phyloP scores from a whole-genome alignment of 1,284 basidiomycete genomes.

The Microbotryomycetes sp. region DNA sequence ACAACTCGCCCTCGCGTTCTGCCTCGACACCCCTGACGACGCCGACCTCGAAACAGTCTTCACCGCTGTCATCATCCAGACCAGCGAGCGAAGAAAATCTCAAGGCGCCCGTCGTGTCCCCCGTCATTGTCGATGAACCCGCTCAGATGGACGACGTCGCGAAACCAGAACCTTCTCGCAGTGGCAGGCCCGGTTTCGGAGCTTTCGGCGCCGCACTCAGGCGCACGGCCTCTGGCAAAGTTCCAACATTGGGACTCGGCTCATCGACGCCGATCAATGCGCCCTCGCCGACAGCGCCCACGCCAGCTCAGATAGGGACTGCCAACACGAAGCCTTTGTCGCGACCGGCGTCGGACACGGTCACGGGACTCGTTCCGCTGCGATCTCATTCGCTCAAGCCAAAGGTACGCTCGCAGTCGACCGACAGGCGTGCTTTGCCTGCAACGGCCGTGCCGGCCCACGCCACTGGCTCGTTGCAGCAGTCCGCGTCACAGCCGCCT shows the following conservation, averaged over 20 bases:
- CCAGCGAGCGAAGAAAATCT: neutral
- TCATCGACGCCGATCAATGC: neutral
- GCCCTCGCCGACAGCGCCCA: neutral
- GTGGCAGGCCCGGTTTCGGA: neutral
- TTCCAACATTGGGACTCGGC: neutral
- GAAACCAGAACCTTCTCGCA: neutral
- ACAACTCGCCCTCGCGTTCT: constrained; percentile 1
- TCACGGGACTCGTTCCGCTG: neutral
- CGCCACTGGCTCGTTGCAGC: neutral
- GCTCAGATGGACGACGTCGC: neutral
- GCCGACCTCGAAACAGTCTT: neutral
- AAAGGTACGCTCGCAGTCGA: neutral
- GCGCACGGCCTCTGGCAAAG: neutral
- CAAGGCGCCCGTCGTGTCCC: neutral
- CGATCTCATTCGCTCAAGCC: neutral
- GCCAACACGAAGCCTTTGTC: neutral
- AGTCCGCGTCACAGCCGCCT: constrained; percentile 1
- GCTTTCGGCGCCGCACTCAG: neutral
- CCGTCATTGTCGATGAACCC: neutral
- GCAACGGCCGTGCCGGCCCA: neutral
- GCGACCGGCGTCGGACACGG: neutral
- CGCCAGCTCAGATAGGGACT: no score
- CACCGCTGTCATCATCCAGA: neutral
- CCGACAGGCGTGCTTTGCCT: neutral
- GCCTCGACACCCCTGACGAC: neutral